Base-by-base conservation (phyloP, 768 basidiomycete species). In the Trametes cinnabarina region DNA sequence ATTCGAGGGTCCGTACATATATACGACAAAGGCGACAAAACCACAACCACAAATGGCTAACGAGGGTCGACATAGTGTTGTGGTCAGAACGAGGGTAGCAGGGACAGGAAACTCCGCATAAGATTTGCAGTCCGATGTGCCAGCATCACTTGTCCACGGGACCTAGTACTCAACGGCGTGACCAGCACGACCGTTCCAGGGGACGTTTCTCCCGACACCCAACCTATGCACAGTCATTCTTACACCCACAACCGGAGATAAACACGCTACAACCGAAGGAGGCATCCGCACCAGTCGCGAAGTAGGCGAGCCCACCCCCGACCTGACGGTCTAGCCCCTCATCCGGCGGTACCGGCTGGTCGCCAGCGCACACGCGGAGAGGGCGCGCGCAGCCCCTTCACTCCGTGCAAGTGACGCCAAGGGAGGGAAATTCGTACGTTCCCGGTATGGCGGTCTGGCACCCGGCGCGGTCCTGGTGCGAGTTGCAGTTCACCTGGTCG, bases 401-500 rank as follows among this genome's bases (percentile, higher is more conserved):
- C 50, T 54, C 51, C 15, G 69, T 69, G 64, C 77, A 78, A 51
- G 39, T 62, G 20, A 75, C 64, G 15, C 67, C 71, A 35, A 65
- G 56, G 8, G 67, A 61, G 19, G 75, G 76, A 61, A 82, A 82
- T 40, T 73, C 70, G 56, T 82, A 82, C 17, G 60, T 71, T 2
- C 81, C 81, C 20, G 79, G 79, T 51, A 82, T 68, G 19, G 78
- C 77, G 35, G 57, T 63, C 17, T 66, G 66, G 57, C 80, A 80
- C 0, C 80, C 79, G 28, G 66, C 66, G 28, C 72, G 71, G 64
- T 82, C 80, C 52, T 73, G 71, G 63, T 82, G 79, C 8, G 81
- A 82, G 63, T 82, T 81, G 57, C 81, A 82, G 51, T 79, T 77
- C 46, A 64, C 43, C 60, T 82, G 80, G 48, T 82, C 80, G 51